phyloP scores from a whole-genome alignment of 1,284 basidiomycete genomes.

The Sporisorium iseilematis-ciliati region DNA sequence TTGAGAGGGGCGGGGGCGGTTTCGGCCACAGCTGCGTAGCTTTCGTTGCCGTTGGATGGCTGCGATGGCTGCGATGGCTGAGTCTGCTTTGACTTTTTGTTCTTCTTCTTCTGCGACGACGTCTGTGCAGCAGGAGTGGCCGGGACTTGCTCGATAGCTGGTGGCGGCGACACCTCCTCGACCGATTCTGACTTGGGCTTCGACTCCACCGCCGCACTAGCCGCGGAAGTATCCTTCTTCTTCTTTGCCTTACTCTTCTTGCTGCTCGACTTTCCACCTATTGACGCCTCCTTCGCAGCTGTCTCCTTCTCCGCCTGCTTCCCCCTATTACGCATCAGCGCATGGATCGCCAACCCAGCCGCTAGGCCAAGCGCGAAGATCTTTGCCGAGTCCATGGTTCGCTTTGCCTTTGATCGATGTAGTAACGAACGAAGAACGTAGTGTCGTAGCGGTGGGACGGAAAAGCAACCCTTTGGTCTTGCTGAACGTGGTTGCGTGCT shows the following conservation, averaged over 20 bases:
- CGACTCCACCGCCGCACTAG: not conserved
- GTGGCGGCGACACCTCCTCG: constrained; percentile 2
- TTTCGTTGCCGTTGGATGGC: constrained; percentile 8
- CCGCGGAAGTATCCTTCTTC: constrained; percentile 1
- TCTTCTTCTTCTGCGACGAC: constrained; percentile 19
- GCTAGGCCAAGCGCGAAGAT: constrained; percentile 48
- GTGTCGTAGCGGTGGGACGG: not conserved
- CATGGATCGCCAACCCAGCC: constrained; percentile 42
- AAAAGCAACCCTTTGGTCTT: no score
- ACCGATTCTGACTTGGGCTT: not conserved
- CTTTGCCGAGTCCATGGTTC: constrained; percentile 46
- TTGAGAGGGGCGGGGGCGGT: constrained; percentile 13
- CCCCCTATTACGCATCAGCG: constrained; percentile 22
- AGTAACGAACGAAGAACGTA: not conserved
- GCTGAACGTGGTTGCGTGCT: not conserved
- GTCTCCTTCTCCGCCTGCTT: constrained; percentile 4
- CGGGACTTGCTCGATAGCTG: not conserved
- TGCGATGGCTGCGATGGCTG: not conserved
- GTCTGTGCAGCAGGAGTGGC: not conserved
- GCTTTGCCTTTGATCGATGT: not conserved
- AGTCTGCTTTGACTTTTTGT: constrained; percentile 17
- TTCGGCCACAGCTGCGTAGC: constrained; percentile 24
- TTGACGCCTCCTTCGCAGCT: constrained; percentile 1
- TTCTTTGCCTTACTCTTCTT: constrained; percentile 38
- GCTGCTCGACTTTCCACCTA: constrained; percentile 20